A percentile compares a stretch with the other conserved stretches of the same genome.
Evolutionary conservation across 345 rosid genomes (phyloP).

Genomic region (Capsella bursapastoris): DNA sequence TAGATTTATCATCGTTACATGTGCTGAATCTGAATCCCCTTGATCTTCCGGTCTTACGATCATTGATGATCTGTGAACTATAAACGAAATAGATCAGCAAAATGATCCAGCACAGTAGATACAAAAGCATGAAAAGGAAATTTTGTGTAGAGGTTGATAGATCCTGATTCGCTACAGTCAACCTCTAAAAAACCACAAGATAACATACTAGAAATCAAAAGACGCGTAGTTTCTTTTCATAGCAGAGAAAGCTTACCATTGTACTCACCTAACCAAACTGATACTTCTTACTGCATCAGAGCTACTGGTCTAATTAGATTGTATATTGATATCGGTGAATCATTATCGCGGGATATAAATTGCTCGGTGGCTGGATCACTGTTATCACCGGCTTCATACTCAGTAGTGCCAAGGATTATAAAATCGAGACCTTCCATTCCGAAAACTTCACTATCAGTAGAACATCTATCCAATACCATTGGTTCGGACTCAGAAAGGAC

Average conservation of each 20-base stretch:
- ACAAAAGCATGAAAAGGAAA: neutral
- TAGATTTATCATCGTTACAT: neutral
- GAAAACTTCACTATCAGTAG: slow-evolving; percentile 29
- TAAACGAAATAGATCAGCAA: too few species aligned
- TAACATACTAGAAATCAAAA: too few species aligned
- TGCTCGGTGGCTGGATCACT: slow-evolving; percentile 37
- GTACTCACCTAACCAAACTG: slow-evolving; percentile 29
- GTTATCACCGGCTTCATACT: slow-evolving; percentile 54
- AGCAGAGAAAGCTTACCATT: slow-evolving; percentile 39
- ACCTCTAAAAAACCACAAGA: neutral
- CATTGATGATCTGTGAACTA: too few species aligned
- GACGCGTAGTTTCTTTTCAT: too few species aligned
- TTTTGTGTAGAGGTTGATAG: neutral
- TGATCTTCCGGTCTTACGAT: neutral
- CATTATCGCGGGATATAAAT: slow-evolving; percentile 40
- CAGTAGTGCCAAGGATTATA: slow-evolving; percentile 56
- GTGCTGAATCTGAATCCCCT: slow-evolving; percentile 3
- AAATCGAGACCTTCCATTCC: slow-evolving; percentile 56
- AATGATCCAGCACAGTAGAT: neutral
- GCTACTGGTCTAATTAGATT: slow-evolving; percentile 66
- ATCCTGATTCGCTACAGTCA: neutral
- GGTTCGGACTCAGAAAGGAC: slow-evolving; percentile 42
- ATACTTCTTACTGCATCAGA: slow-evolving; percentile 42
- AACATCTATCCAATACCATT: slow-evolving; percentile 50
- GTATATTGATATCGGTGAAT: slow-evolving; percentile 44